phyloP scores from a whole-genome alignment of 2,329 filamentous ascomycete species.

The Piedraia hortae region DNA sequence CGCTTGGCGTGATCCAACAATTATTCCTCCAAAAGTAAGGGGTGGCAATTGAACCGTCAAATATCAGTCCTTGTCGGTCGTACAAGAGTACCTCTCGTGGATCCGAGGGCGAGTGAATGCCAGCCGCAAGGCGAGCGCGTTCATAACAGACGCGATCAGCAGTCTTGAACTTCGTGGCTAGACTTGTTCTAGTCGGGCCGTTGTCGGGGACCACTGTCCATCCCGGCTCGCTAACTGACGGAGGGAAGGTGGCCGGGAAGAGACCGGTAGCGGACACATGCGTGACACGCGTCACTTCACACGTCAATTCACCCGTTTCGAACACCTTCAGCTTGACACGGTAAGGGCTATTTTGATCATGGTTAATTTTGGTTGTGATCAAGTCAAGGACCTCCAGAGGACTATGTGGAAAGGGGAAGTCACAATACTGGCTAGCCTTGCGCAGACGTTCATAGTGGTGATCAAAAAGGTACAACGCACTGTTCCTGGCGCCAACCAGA shows the following conservation, averaged over 20 bases:
- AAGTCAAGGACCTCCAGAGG: constrained; percentile 40
- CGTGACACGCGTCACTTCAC: constrained; percentile 15
- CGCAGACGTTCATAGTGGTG: constrained; percentile 19
- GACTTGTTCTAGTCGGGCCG: constrained; percentile 21
- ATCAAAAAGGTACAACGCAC: constrained; percentile 13
- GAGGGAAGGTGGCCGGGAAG: constrained; percentile 25
- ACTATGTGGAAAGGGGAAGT: constrained; percentile 15
- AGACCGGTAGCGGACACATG: constrained; percentile 24
- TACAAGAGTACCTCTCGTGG: constrained; percentile 48
- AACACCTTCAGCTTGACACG: constrained; percentile 27
- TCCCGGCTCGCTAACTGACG: constrained; percentile 4
- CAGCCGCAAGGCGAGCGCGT: constrained; percentile 33
- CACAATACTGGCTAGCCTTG: constrained; percentile 19
- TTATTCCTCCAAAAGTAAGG: constrained; percentile 51
- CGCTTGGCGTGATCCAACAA: constrained; percentile 53
- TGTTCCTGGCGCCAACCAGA: constrained; percentile 17
- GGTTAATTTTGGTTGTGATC: constrained; percentile 23
- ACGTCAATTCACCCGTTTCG: constrained; percentile 17
- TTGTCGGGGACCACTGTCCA: constrained; percentile 25
- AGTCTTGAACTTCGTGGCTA: constrained; percentile 72
- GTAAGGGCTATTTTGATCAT: constrained; percentile 16
- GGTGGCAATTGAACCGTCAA: constrained; percentile 60
- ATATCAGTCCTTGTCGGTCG: constrained; percentile 36
- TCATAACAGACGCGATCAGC: constrained; percentile 47
- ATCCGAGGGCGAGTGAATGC: constrained; percentile 16